Base-by-base conservation (phyloP, 1,284 basidiomycete genomes). In the Marasmius sp. region DNA sequence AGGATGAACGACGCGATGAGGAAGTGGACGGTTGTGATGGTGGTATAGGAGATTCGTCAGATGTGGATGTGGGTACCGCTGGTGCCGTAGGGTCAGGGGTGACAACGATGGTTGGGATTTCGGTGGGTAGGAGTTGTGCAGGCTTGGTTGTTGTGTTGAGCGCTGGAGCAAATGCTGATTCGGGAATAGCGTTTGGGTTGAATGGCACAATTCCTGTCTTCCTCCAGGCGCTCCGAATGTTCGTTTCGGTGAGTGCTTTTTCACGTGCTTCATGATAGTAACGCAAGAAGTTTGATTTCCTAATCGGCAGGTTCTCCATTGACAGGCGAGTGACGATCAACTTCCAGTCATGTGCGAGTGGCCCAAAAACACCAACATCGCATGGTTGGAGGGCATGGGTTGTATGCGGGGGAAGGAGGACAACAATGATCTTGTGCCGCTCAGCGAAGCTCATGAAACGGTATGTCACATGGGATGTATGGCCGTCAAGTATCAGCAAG, bases 401-500 rank as follows among this genome's bases (percentile, higher is more conserved):
- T n/a, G n/a, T n/a, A n/a, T n/a, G n/a, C n/a, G n/a, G n/a, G n/a
- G 71, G 72, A 57, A 76, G 67, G 58, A 72, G 73, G 36, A 76
- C 27, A n/a, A 76, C 48, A 33, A 72, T 64, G 53, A 76, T 74
- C 2, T 63, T 53, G 34, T 73, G 53, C 2, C 66, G 47, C 9
- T 59, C 62, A 1, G 73, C 72, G 65, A 71, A 73, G 14, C 65
- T 41, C 55, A 64, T 67, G 54, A 76, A 72, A 1, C 51, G 34
- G 47, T 68, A 61, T 47, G 48, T 57, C 33, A n/a, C 60, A 48
- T 56, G 45, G 59, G 10, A 11, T 50, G 18, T 58, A 72, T 80
- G 79, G 6, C 79, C 75, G 69, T 81, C 77, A 39, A 79, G 66
- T 52, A 81, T 74, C 1, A 81, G 68, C 0, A 81, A 67, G 1